Evolutionary conservation across 495 filamentous ascomycete genomes (phyloP).

Genomic region (Halenospora varia): DNA sequence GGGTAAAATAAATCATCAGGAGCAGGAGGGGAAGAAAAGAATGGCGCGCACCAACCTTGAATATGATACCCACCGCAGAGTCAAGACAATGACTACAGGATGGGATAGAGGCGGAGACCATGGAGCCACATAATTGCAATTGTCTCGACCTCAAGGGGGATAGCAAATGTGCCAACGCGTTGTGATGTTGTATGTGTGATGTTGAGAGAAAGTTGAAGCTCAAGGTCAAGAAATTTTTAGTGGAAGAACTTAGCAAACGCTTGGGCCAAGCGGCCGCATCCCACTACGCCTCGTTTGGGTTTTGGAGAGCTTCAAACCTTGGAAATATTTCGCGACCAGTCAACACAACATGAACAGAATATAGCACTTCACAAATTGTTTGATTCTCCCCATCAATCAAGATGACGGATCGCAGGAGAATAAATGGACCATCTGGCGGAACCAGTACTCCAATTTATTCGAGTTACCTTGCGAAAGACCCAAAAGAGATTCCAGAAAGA

Average conservation of each 20-base stretch:
- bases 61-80: not conserved
- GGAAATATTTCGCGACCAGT: not conserved
- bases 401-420: conserved; percentile 84
- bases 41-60: conserved; percentile 20
- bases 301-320: conserved; percentile 6
- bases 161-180: not conserved
- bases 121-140: too few relatives aligned
- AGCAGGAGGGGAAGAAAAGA: conserved; percentile 15
- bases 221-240: not conserved
- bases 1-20: conserved; percentile 51
- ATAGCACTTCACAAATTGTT: not conserved
- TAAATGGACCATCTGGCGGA: conserved; percentile 80
- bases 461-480: conserved; percentile 33
- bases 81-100: too few relatives aligned
- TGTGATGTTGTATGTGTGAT: conserved; percentile 10
- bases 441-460: conserved; percentile 64
- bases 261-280: conserved; percentile 6
- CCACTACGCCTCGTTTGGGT: not conserved
- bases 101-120: too few relatives aligned
- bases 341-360: not conserved
- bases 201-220: not conserved
- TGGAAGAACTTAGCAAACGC: conserved; percentile 4
- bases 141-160: too few relatives aligned
- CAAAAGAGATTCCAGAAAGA: conserved; percentile 29
- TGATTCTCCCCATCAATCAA: not conserved